Evolutionary conservation across 768 basidiomycete species (phyloP), one percentile per base, ranked within the genome.

Genomic region (Rhizopogon vesiculosus): DNA sequence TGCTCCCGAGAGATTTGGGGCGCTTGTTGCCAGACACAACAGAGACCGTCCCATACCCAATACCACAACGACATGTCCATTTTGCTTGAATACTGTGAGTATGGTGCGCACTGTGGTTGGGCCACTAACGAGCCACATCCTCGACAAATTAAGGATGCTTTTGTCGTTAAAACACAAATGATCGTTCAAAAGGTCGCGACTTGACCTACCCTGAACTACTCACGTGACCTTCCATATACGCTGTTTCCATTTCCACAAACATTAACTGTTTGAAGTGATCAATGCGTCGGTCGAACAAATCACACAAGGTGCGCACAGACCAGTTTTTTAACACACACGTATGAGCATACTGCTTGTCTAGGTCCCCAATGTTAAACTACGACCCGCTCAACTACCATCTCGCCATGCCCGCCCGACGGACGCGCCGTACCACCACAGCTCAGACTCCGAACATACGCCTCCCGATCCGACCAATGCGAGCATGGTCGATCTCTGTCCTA

Each of bases 301-400:
- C 86, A 5, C 76, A 76, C 71, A 89, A 86, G 74, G 86, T 81
- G 56, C 2, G 60, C 56, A 2, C 31, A 3, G 25, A 22, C 50
- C 22, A 29, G 18, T 16, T 12, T 7, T 28, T 10, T 0, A 3
- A 28, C 41, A 8, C 16, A 18, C 22, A 6, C 25, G 6, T 35
- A 22, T 13, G 19, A 9, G 43, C 16, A 56, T 10, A 41, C 7
- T 9, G 16, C n/a, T 45, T 52, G 5, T 22, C 28, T 56, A 91
- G 89, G 89, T 92, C 15, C 89, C 90, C 2, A 87, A 87, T 74
- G 90, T 91, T 59, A 90, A 86, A 59, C 79, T 92, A 57, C 83
- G 90, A 18, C 89, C 89, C 3, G 83, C 82, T 12, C 77, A 76
- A 54, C 69, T 69, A 35, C 57, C 68, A 62, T 46, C 58, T 64